Percentiles rank a stretch among this genome's conserved stretches.
Evolutionary conservation across 768 basidiomycete species (phyloP).

Genomic region (Mycena epipterygia): DNA sequence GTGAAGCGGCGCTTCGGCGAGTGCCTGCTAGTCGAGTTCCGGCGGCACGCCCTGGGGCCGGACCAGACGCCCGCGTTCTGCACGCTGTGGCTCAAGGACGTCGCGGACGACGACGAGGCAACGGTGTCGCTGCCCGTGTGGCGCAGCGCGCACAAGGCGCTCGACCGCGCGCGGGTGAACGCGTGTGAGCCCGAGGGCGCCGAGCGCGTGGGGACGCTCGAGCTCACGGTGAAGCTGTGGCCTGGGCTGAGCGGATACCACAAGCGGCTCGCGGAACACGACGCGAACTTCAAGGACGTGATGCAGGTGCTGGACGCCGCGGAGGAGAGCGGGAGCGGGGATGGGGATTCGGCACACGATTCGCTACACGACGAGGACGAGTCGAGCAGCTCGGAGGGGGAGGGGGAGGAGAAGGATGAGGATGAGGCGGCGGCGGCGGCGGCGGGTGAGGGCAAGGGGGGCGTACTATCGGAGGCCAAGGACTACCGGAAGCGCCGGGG

Average conservation of each 20-base stretch:
- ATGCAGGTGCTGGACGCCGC: constrained; percentile 60
- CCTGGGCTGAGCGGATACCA: constrained; percentile 61
- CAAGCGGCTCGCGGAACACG: constrained; percentile 49
- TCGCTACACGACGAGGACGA: constrained; percentile 39
- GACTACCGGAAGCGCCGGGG: constrained; percentile 58
- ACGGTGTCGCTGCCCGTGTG: constrained; percentile 27
- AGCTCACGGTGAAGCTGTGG: constrained; percentile 55
- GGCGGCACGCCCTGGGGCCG: constrained; percentile 47
- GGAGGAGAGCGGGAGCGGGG: constrained; percentile 52
- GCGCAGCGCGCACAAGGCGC: constrained; percentile 32
- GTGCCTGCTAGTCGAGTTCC: constrained; percentile 55
- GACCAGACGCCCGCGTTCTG: constrained; percentile 54
- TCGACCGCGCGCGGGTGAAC: constrained; percentile 37
- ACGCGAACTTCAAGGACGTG: constrained; percentile 53
- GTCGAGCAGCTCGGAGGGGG: constrained; percentile 40
- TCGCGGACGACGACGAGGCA: constrained; percentile 39
- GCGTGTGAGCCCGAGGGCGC: constrained; percentile 32
- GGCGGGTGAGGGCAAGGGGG: constrained; percentile 36
- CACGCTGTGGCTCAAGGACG: constrained; percentile 59
- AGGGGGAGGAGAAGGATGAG: constrained; percentile 21
- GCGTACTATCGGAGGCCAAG: constrained; percentile 49
- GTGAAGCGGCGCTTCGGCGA: constrained; percentile 57
- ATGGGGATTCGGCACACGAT: constrained; percentile 37
- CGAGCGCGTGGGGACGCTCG: constrained; percentile 47
- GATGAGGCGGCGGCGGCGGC: neutral